Evolutionary conservation across 352 stramenopile species (phyloP).

Genomic region (Phytophthora crassamura): DNA sequence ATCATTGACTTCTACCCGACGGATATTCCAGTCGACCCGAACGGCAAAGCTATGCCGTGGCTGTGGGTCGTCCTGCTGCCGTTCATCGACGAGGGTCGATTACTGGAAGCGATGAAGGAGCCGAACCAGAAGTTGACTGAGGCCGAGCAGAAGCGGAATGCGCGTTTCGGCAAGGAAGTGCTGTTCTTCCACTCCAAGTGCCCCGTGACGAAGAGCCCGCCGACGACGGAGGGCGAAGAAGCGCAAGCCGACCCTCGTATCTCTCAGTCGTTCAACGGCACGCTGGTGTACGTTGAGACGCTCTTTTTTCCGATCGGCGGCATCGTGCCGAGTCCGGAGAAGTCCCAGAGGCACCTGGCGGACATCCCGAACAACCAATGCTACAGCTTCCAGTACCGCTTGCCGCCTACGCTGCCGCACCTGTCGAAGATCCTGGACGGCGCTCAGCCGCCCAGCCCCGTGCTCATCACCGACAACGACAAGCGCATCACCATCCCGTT

Average conservation of each 20-base stretch:
- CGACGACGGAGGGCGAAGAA: conserved; percentile 53
- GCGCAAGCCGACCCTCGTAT: conserved; percentile 53
- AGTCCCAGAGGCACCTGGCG: conserved; percentile 67
- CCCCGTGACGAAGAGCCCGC: conserved; percentile 47
- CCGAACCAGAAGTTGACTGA: conserved; percentile 72
- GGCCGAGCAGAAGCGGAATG: conserved; percentile 85
- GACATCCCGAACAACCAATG: conserved; percentile 90
- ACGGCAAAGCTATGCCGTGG: conserved; percentile 99
- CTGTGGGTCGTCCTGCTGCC: conserved; percentile 98
- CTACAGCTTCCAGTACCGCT: conserved; percentile 84
- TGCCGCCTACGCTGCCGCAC: conserved; percentile 60
- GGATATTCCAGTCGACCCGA: conserved; percentile 97
- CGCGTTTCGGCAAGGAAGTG: conserved; percentile 84
- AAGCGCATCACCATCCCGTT: conserved; percentile 79
- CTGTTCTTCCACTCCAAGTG: conserved; percentile 85
- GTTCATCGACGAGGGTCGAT: conserved; percentile 98
- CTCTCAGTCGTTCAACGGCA: conserved; percentile 75
- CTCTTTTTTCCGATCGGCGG: conserved; percentile 79
- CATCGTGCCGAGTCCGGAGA: conserved; percentile 79
- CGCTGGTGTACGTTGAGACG: conserved; percentile 73
- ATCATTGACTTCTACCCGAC: conserved; percentile 98
- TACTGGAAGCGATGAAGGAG: conserved; percentile 91
- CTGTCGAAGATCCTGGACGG: conserved; percentile 66
- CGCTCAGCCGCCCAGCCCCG: conserved; percentile 41
- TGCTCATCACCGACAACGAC: conserved; percentile 68